Conservation (phyloP, 805 yeast genomes). For the Cyberlindnera meyerae region DNA sequence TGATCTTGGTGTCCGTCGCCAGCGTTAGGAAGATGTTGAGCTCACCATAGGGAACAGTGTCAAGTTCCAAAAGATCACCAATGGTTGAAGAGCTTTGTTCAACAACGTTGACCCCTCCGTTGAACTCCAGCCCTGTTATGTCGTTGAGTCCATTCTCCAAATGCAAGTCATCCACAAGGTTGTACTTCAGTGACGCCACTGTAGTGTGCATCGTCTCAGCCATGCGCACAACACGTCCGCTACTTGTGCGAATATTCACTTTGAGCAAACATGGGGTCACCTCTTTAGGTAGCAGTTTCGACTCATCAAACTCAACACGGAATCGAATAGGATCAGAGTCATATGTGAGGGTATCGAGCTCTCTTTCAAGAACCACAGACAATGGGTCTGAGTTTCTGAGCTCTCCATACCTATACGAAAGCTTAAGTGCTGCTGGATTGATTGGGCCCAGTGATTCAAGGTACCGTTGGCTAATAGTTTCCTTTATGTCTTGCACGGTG, state of each 20-base stretch:
- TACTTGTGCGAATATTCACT: slow-evolving; percentile 16
- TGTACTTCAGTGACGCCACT: slow-evolving; percentile 13
- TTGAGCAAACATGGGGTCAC: slow-evolving; percentile 15
- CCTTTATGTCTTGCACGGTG: slow-evolving; percentile 24
- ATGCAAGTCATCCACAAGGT: slow-evolving; percentile 16
- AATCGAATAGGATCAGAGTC: slow-evolving; percentile 11
- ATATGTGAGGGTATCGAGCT: slow-evolving; percentile 3
- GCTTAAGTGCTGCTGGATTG: slow-evolving; percentile 16
- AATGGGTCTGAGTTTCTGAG: slow-evolving; percentile 14
- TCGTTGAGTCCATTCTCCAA: slow-evolving; percentile 12
- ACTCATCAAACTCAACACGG: slow-evolving; percentile 19
- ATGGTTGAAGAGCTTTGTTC: slow-evolving; percentile 22
- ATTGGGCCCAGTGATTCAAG: slow-evolving; percentile 10
- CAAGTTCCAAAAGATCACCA: slow-evolving; percentile 28
- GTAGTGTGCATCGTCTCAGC: slow-evolving; percentile 14
- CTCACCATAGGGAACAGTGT: slow-evolving; percentile 29
- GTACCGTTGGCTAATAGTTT: slow-evolving; percentile 20
- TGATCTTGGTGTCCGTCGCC: slow-evolving; percentile 22
- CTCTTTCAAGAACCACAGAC: slow-evolving; percentile 10
- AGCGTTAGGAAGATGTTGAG: slow-evolving; percentile 25
- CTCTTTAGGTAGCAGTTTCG: slow-evolving; percentile 3
- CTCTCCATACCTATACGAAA: slow-evolving; percentile 13
- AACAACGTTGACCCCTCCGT: slow-evolving; percentile 15
- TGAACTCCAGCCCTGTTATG: slow-evolving; percentile 14
- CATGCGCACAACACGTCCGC: slow-evolving; percentile 15